These are phyloP conservation scores for Aspergillus sp. DNA, from an alignment of 2,329 filamentous ascomycete species.

Conservation along the genomic window DNA sequence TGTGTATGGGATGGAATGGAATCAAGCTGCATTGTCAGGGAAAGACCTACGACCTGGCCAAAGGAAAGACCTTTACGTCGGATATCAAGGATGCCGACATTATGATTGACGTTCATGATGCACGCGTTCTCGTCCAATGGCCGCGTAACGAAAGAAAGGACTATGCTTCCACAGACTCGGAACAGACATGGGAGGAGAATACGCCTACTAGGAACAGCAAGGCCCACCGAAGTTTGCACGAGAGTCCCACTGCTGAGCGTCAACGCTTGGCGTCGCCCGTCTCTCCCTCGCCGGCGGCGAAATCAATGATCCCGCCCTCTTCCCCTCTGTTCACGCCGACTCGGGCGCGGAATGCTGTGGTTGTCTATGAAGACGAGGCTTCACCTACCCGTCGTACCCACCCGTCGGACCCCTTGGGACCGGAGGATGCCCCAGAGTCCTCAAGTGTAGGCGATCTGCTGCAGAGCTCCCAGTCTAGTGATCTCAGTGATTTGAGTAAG, in stretches of 20 bases:
- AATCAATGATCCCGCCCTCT: conserved; percentile 41
- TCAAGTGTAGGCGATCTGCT: conserved; percentile 27
- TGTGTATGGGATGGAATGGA: conserved; percentile 95
- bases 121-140: conserved; percentile 86
- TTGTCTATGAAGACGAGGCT: conserved; percentile 70
- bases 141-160: conserved; percentile 59
- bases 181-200: conserved; percentile 67
- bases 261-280: conserved; percentile 69
- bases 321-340: conserved; percentile 44
- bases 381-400: conserved; percentile 51
- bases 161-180: conserved; percentile 55
- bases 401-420: conserved; percentile 22
- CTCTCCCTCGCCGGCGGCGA: conserved; percentile 63
- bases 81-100: conserved; percentile 85
- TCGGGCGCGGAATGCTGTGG: conserved; percentile 44
- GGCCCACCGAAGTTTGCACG: conserved; percentile 27
- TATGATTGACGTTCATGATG: conserved; percentile 92
- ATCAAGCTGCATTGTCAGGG: conserved; percentile 89
- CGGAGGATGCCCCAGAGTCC: conserved; percentile 33
- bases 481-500: conserved; percentile 34
- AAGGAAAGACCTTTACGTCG: conserved; percentile 85
- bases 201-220: conserved; percentile 35
- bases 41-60: conserved; percentile 77
- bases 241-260: conserved; percentile 56
- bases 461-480: conserved; percentile 31